phyloP scores from a whole-genome alignment of 345 rosid species.

The Boechera divaricarpa region DNA sequence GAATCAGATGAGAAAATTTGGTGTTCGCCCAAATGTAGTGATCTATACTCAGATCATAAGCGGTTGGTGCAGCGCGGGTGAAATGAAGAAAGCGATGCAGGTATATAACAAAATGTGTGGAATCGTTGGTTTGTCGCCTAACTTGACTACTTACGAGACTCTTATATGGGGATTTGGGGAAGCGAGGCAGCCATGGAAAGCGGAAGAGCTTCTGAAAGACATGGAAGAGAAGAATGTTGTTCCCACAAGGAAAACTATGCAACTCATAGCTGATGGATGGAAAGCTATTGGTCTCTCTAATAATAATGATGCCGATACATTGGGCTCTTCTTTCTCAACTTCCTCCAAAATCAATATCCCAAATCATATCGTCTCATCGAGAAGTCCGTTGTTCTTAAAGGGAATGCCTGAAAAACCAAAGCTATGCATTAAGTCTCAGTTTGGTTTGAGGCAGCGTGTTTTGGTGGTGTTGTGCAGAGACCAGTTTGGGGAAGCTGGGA shows the following conservation, averaged over 20 bases:
- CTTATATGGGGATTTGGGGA: conserved; percentile 90
- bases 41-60: conserved; percentile 83
- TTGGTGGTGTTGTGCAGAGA: conserved; percentile 50
- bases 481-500: conserved; percentile 46
- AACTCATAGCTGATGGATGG: conserved; percentile 86
- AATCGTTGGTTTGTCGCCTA: conserved; percentile 57
- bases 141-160: conserved; percentile 83
- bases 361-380: conserved; percentile 43
- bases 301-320: conserved; percentile 56
- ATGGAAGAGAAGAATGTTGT: conserved; percentile 69
- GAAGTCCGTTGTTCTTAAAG: conserved; percentile 35
- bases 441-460: conserved; percentile 36
- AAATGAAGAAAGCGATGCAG: conserved; percentile 72
- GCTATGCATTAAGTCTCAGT: conserved; percentile 31
- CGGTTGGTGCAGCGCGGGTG: conserved; percentile 81
- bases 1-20: conserved; percentile 57
- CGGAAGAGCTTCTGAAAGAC: conserved; percentile 66
- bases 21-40: conserved; percentile 78
- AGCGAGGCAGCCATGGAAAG: conserved; percentile 84
- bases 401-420: conserved; percentile 37
- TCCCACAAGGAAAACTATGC: conserved; percentile 64
- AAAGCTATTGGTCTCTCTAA: conserved; percentile 62
- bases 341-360: conserved; percentile 40
- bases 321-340: conserved; percentile 41
- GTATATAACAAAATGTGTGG: conserved; percentile 68